Base-by-base conservation (phyloP, 495 filamentous ascomycete genomes). In the Peziza echinospora region DNA sequence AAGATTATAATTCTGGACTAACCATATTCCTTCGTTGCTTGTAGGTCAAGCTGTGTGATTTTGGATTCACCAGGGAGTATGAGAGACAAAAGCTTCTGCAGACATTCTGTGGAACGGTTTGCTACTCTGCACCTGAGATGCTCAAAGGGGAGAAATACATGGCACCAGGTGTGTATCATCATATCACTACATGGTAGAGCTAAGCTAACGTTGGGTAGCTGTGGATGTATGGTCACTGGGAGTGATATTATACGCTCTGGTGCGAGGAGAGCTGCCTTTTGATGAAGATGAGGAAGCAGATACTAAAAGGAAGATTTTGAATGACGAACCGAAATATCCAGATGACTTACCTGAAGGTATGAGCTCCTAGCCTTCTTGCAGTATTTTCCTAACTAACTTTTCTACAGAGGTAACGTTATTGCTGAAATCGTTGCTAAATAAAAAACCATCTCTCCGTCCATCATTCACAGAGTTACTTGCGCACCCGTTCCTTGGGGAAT, bases 211-310 rank as follows among this genome's bases (percentile, higher is more conserved):
- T 7, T 1, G 24, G 4, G 5, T 40, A 52, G 57, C 56, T 47
- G 89, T 97, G 47, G 89, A 97, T 60, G 83, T 96, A 5, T 97
- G 89, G 89, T 96, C 89, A 60, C 63, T 97, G 54, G 89, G 89
- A 0, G 84, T 96, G 43, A 97, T 97, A 51, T 71, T 97, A 19
- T 96, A 91, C 62, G 86, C 89, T 28, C 67, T 97, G 25, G 67
- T 97, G 43, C 81, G 78, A 37, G 89, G 89, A 34, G 91, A 96
- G 62, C 70, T 97, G 19, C 89, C 89, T 5, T 97, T 87, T 56
- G 89, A 97, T 55, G 89, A 97, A 46, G 89, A 94, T 55, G 75
- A 87, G 53, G 87, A 93, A 53, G 73, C 72, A 49, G 66, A 77
- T 47, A 97, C 91, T 45, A 83, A 93, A 54, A 67, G 68, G 11